Percentiles rank a stretch among this genome's conserved stretches.
Conservation (phyloP, 495 filamentous ascomycete species). For the Wilcoxina mikolae region DNA sequence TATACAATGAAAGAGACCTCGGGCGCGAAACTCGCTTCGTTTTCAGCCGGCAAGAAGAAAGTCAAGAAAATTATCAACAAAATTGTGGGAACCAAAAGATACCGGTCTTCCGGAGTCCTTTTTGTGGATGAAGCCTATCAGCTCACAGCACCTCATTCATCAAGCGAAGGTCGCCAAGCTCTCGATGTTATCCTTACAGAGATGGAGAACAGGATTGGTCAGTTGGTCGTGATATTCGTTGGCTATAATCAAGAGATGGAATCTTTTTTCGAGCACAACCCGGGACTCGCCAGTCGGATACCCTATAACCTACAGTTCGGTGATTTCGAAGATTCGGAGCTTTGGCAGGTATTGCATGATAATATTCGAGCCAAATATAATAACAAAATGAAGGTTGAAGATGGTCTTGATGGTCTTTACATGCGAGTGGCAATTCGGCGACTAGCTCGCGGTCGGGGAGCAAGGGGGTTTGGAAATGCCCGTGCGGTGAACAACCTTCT, state of each 20-base stretch:
- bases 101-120: conserved; percentile 50
- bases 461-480: conserved; percentile 49
- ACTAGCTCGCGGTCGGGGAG: conserved; percentile 39
- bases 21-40: conserved; percentile 47
- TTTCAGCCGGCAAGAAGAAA: conserved; percentile 40
- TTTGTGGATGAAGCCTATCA: conserved; percentile 71
- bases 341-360: conserved; percentile 40
- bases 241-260: conserved; percentile 72
- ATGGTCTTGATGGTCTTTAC: conserved; percentile 41
- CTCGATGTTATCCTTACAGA: conserved; percentile 63
- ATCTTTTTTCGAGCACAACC: conserved; percentile 60
- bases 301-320: conserved; percentile 49
- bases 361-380: conserved; percentile 37
- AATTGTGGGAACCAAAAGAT: conserved; percentile 50
- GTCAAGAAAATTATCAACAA: conserved; percentile 43
- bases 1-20: conserved; percentile 48
- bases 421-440: conserved; percentile 42
- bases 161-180: conserved; percentile 41
- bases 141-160: conserved; percentile 33
- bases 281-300: conserved; percentile 57
- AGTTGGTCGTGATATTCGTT: conserved; percentile 61
- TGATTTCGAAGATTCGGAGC: conserved; percentile 54
- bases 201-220: conserved; percentile 61
- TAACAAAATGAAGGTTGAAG: conserved; percentile 40
- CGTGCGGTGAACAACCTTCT: conserved; percentile 43